Evolutionary conservation across 495 filamentous ascomycete species (phyloP).

Genomic region (Neurospora sublineolata): DNA sequence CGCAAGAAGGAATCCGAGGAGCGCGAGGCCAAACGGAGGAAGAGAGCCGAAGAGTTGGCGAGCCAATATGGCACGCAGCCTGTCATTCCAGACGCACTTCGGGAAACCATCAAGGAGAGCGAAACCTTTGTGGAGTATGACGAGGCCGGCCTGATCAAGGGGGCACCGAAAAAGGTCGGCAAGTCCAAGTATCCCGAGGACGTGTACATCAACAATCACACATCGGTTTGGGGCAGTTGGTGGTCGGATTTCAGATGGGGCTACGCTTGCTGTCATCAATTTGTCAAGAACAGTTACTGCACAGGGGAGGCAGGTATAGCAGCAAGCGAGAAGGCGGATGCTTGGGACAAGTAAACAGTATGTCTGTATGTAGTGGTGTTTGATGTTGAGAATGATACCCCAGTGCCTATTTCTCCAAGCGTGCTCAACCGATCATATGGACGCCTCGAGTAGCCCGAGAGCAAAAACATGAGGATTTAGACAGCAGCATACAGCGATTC

Average conservation of each 20-base stretch:
- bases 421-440: neutral
- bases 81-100: slow-evolving; percentile 49
- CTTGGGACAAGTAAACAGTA: slow-evolving; percentile 14
- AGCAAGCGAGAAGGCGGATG: slow-evolving; percentile 28
- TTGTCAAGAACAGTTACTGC: slow-evolving; percentile 92
- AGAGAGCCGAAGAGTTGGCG: slow-evolving; percentile 57
- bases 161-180: slow-evolving; percentile 57
- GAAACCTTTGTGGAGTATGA: slow-evolving; percentile 96
- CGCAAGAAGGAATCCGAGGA: slow-evolving; percentile 70
- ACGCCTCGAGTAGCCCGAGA: neutral
- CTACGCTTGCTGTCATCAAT: slow-evolving; percentile 91
- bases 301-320: slow-evolving; percentile 75
- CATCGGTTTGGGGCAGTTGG: slow-evolving; percentile 92
- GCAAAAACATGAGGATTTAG: neutral
- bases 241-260: slow-evolving; percentile 94
- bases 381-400: slow-evolving; percentile 19
- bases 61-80: slow-evolving; percentile 79
- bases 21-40: slow-evolving; percentile 51
- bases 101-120: slow-evolving; percentile 61
- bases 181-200: slow-evolving; percentile 91
- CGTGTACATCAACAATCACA: slow-evolving; percentile 80
- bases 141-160: slow-evolving; percentile 78
- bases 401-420: neutral
- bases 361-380: neutral
- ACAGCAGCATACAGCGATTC: neutral